phyloP scores from a whole-genome alignment of 768 basidiomycete species.

The Russula emetica region DNA sequence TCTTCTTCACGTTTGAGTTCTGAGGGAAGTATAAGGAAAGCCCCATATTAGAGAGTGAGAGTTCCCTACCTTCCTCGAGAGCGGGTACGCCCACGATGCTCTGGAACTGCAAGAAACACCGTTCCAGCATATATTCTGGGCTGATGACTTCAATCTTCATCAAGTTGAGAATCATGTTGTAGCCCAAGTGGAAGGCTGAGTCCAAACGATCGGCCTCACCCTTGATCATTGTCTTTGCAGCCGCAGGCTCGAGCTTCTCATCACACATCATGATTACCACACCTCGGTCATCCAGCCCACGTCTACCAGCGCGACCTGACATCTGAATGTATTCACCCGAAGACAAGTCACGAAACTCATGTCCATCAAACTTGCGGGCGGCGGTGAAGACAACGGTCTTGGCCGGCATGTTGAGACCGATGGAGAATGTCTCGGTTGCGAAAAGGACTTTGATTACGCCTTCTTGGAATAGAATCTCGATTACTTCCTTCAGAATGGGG shows the following conservation, averaged over 20 bases:
- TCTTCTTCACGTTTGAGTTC: conserved; percentile 76
- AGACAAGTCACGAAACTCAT: conserved; percentile 88
- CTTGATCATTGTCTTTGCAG: conserved; percentile 96
- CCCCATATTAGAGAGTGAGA: neutral
- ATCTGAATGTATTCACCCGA: conserved; percentile 99
- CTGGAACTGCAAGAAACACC: conserved; percentile 99
- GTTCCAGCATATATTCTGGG: conserved; percentile 96
- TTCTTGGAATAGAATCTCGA: conserved; percentile 98
- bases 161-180: conserved; percentile 98
- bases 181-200: conserved; percentile 97
- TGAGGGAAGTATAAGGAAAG: conserved; percentile 33
- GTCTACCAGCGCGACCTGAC: conserved; percentile 96
- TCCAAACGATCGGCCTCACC: conserved; percentile 95
- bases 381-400: conserved; percentile 98
- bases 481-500: conserved; percentile 97
- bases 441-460: conserved; percentile 97
- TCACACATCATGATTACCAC: conserved; percentile 99
- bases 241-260: conserved; percentile 89
- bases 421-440: conserved; percentile 98
- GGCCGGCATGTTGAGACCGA: conserved; percentile 98
- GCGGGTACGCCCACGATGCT: conserved; percentile 86
- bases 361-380: conserved; percentile 93
- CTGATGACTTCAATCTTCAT: conserved; percentile 99
- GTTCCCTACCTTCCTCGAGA: conserved; percentile 64
- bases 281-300: conserved; percentile 96